Conservation (phyloP, 805 yeast genomes). For the Kazachstania taianensis region DNA sequence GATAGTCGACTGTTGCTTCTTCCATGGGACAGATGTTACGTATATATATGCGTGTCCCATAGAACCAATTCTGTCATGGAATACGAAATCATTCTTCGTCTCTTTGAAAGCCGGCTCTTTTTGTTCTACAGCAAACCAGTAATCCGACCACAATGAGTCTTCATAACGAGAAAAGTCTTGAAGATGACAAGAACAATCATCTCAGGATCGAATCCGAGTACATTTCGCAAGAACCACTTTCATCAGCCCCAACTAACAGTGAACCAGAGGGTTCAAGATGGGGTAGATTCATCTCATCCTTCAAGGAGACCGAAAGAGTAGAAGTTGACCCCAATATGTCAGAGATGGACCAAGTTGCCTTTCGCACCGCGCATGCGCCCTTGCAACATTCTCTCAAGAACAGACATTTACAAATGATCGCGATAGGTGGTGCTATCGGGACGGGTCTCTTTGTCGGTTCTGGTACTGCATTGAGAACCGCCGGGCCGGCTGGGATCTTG, state of each 20-base stretch:
- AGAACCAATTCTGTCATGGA: no score
- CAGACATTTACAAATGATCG: constrained; percentile 53
- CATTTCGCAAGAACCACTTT: constrained; percentile 2
- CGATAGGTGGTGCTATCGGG: constrained; percentile 66
- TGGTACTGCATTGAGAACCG: constrained; percentile 49
- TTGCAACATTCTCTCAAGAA: constrained; percentile 43
- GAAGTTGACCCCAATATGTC: constrained; percentile 33
- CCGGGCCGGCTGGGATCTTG: constrained; percentile 58
- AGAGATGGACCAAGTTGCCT: constrained; percentile 38
- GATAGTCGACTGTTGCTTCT: no score
- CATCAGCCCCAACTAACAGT: not conserved
- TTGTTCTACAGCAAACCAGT: no score
- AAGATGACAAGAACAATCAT: constrained; percentile 1
- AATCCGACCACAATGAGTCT: no score
- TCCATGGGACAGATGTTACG: no score
- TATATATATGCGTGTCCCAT: no score
- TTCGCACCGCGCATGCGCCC: constrained; percentile 43
- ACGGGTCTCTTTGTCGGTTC: constrained; percentile 71
- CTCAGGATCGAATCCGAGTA: constrained; percentile 2
- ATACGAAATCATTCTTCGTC: no score
- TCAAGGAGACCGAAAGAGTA: constrained; percentile 46
- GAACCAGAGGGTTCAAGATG: constrained; percentile 1
- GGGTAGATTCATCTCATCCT: constrained; percentile 1
- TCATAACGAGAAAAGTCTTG: constrained; percentile 1
- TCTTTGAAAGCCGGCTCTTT: no score